Percentiles rank a stretch among this genome's conserved stretches.
Evolutionary conservation across 345 rosid species (phyloP).

Genomic region (Sisymbrium irio): DNA sequence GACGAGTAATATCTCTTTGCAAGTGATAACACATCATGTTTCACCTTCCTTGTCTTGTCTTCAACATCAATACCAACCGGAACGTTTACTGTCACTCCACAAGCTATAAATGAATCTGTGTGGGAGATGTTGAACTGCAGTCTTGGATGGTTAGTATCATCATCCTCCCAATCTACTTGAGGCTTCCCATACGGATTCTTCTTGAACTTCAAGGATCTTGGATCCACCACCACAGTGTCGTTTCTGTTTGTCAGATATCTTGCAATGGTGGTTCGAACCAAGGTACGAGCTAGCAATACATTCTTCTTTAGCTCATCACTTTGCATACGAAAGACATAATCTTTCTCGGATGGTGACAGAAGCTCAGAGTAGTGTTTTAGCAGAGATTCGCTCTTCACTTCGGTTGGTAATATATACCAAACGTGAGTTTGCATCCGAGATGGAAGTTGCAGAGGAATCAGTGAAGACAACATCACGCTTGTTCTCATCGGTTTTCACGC

Average conservation of each 20-base stretch:
- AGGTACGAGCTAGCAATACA: slow-evolving; percentile 62
- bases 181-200: slow-evolving; percentile 75
- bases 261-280: slow-evolving; percentile 58
- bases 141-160: slow-evolving; percentile 22
- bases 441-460: slow-evolving; percentile 48
- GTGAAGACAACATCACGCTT: slow-evolving; percentile 26
- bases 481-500: slow-evolving; percentile 23
- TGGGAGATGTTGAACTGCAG: slow-evolving; percentile 74
- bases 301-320: slow-evolving; percentile 52
- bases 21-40: slow-evolving; percentile 46
- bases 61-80: slow-evolving; percentile 73
- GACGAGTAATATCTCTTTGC: slow-evolving; percentile 53
- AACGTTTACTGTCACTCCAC: slow-evolving; percentile 55
- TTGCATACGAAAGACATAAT: slow-evolving; percentile 45
- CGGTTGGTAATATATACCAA: slow-evolving; percentile 68
- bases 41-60: slow-evolving; percentile 52
- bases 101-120: slow-evolving; percentile 68
- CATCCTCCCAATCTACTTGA: slow-evolving; percentile 57
- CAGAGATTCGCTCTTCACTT: slow-evolving; percentile 57
- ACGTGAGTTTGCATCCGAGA: slow-evolving; percentile 64
- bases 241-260: slow-evolving; percentile 54
- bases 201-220: slow-evolving; percentile 56
- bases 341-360: slow-evolving; percentile 69
- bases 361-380: slow-evolving; percentile 50
- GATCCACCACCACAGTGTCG: slow-evolving; percentile 34